Evolutionary conservation across 2,329 filamentous ascomycete species (phyloP).

Genomic region (Colletotrichum sp.): DNA sequence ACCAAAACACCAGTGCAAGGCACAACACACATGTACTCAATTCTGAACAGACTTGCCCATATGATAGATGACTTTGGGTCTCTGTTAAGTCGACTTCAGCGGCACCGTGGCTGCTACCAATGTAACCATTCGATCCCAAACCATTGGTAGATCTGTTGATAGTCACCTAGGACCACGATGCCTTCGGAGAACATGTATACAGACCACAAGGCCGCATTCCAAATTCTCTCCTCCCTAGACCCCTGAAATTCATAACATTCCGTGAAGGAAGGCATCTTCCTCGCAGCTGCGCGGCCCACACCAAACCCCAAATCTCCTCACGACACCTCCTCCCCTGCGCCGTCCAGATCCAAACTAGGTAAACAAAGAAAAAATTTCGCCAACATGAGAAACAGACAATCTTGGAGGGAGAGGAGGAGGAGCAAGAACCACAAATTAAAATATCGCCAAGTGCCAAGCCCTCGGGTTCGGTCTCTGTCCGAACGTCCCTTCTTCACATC

Average conservation of each 20-base stretch:
- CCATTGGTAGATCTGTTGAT: no score
- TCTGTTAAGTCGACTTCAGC: neutral
- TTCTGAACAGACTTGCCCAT: no score
- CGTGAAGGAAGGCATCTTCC: neutral
- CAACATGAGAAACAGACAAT: neutral
- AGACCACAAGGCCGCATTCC: neutral
- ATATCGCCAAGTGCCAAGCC: neutral
- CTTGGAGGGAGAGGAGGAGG: neutral
- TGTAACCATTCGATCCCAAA: no score
- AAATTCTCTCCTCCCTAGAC: neutral
- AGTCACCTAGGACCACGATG: no score
- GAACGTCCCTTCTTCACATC: neutral
- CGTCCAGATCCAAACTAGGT: neutral
- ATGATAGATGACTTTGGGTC: neutral
- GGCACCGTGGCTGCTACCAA: fast-evolving
- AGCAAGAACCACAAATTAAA: neutral
- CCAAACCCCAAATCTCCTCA: neutral
- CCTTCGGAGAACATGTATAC: neutral
- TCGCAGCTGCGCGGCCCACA: neutral
- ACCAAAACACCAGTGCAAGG: neutral
- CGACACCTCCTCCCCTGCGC: neutral
- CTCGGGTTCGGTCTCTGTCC: neutral
- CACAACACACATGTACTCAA: no score
- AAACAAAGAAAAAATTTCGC: neutral
- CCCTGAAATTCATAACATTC: neutral